Conservation (phyloP, 1,139 yeast species). For the Zygoascus sp. region DNA sequence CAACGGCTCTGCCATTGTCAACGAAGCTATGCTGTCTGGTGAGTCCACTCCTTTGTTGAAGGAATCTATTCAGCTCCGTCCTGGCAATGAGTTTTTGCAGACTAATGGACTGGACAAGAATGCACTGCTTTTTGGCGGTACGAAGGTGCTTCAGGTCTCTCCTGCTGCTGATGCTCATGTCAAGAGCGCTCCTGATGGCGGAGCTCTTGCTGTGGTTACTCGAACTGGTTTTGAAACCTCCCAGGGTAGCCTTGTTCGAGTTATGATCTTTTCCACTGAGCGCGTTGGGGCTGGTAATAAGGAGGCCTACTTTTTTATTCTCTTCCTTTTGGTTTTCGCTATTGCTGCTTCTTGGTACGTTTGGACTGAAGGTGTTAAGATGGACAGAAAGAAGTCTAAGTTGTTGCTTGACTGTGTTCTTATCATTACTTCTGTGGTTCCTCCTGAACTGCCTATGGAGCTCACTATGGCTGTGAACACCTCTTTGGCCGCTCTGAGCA, state of each 20-base stretch:
- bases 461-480: slow-evolving; percentile 96
- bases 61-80: slow-evolving; percentile 85
- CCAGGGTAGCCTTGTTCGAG: slow-evolving; percentile 95
- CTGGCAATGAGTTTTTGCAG: slow-evolving; percentile 60
- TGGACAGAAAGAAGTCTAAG: slow-evolving; percentile 94
- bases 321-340: slow-evolving; percentile 86
- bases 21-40: slow-evolving; percentile 98
- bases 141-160: slow-evolving; percentile 90
- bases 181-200: slow-evolving; percentile 67
- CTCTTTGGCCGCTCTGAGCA: slow-evolving; percentile 80
- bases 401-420: slow-evolving; percentile 91
- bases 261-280: slow-evolving; percentile 96
- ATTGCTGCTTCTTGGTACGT: slow-evolving; percentile 97
- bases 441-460: slow-evolving; percentile 99
- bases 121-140: slow-evolving; percentile 91
- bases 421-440: slow-evolving; percentile 95
- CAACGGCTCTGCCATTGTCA: slow-evolving; percentile 88
- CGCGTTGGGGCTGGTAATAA: slow-evolving; percentile 94
- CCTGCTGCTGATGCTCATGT: slow-evolving; percentile 28
- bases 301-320: slow-evolving; percentile 88
- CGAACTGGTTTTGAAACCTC: slow-evolving; percentile 98
- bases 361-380: slow-evolving; percentile 94
- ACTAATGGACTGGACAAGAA: slow-evolving; percentile 85
- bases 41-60: slow-evolving; percentile 95
- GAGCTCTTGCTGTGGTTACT: slow-evolving; percentile 85